Percentiles rank a stretch among this genome's conserved stretches.
Conservation (phyloP, 1,139 yeast species). For the Suhomyces panamericanus region DNA sequence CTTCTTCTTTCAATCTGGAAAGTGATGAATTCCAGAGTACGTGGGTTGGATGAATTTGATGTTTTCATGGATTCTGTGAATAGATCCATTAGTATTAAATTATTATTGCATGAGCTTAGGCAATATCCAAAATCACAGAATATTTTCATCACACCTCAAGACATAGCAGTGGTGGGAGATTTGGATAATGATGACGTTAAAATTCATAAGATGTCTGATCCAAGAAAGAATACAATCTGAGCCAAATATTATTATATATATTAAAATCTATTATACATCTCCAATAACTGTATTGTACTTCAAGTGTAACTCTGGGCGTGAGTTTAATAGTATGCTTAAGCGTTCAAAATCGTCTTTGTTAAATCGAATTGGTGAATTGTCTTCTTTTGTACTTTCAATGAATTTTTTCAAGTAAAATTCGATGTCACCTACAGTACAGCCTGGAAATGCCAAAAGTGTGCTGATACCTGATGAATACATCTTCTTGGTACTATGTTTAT, state of each 20-base stretch:
- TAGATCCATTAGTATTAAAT: conserved; percentile 73
- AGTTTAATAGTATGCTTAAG: conserved; percentile 1
- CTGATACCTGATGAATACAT: neutral
- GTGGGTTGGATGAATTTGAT: conserved; percentile 96
- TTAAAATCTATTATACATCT: neutral
- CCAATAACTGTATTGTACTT: no score
- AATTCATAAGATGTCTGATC: conserved; percentile 70
- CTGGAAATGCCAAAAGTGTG: conserved; percentile 6
- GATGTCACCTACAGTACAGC: conserved; percentile 7
- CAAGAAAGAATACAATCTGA: conserved; percentile 31
- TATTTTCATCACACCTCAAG: conserved; percentile 93
- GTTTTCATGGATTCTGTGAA: conserved; percentile 97
- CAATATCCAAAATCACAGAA: conserved; percentile 72
- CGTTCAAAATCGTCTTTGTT: neutral
- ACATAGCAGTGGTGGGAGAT: conserved; percentile 75
- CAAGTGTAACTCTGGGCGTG: neutral
- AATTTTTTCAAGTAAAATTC: neutral
- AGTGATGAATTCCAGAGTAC: conserved; percentile 80
- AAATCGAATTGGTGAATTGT: neutral
- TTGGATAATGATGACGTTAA: conserved; percentile 60
- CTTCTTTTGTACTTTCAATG: neutral
- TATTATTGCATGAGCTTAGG: conserved; percentile 68
- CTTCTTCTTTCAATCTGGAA: conserved; percentile 89
- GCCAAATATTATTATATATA: neutral
- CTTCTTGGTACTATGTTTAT: neutral